Base-by-base conservation (phyloP, 441 rosid genomes). In the Corymbia citriodora region DNA sequence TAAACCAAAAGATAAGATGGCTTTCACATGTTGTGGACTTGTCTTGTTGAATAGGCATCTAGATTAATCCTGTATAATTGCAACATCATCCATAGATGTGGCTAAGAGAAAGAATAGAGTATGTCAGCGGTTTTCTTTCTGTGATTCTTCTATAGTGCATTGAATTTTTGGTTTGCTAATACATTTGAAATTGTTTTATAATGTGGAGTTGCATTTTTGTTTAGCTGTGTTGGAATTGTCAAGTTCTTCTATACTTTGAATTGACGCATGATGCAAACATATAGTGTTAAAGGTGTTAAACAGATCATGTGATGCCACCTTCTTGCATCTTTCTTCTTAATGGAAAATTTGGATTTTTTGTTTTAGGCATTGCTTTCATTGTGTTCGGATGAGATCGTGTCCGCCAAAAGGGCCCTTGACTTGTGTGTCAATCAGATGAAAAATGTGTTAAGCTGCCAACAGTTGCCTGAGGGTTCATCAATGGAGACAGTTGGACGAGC, bases 401-500 rank as follows among this genome's bases (percentile, higher is more conserved):
- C 99, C 31, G 98, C 99, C 90, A 98, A 93, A 94, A 96, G 92
- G 91, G 98, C 99, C 88, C 91, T 97, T 90, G 98, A 97, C 82
- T 93, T 98, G 92, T 97, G 99, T 89, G 92, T 95, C 92, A 95
- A 93, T 89, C 99, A 97, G 93, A 97, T 98, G 99, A 97, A 93
- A 94, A 95, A 92, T 92, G 96, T 98, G 48, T 92, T 98, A 92
- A 94, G 96, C 95, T 94, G 96, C 90, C 95, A 94, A 91, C 99
- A 96, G 92, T 89, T 98, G 93, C 98, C 99, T 54, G 99, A 96
- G 92, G 96, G 92, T 95, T 96, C 98, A 79, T 97, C 99, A 88
- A 95, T 97, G 94, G 99, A 98, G 94, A 97, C 95, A 89, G 93
- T 98, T 91, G 99, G 99, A 88, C 95, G 96, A 90, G 99, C 99